Conservation (phyloP, 176 grass and related monocot species). For the Eleusine coracana region DNA sequence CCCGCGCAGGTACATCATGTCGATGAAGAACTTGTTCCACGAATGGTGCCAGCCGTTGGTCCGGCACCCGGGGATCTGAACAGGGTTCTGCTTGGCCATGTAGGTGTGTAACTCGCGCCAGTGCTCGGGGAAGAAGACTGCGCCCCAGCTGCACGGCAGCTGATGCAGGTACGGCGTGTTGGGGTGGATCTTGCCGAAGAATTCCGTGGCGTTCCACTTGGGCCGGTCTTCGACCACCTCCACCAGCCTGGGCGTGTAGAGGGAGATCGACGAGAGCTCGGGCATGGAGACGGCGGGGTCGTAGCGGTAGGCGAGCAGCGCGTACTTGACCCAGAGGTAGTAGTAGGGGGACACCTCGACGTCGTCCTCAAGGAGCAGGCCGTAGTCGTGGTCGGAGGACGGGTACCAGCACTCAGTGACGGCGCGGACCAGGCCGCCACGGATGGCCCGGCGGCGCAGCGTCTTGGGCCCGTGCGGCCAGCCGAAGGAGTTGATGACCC, state of each 20-base stretch:
- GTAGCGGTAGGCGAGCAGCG: conserved; percentile 79
- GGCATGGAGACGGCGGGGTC: conserved; percentile 65
- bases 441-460: conserved; percentile 78
- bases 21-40: conserved; percentile 89
- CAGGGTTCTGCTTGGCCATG: conserved; percentile 73
- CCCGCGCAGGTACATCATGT: conserved; percentile 87
- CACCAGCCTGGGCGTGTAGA: conserved; percentile 82
- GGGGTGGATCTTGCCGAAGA: conserved; percentile 45
- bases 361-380: conserved; percentile 88
- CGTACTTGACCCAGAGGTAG: conserved; percentile 96
- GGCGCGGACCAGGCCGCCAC: conserved; percentile 62
- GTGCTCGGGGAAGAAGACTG: no score
- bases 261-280: conserved; percentile 82
- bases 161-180: conserved; percentile 97
- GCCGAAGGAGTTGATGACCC: conserved; percentile 51
- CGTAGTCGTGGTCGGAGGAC: conserved; percentile 73
- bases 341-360: conserved; percentile 98
- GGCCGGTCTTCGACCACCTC: conserved; percentile 94
- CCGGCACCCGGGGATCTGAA: conserved; percentile 79
- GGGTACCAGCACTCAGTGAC: conserved; percentile 94
- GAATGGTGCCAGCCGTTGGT: conserved; percentile 95
- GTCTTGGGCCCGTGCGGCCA: conserved; percentile 80
- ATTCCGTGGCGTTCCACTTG: conserved; percentile 72
- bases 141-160: conserved; percentile 84
- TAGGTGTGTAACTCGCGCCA: conserved; percentile 73